Base-by-base conservation (phyloP, 2,329 filamentous ascomycete species). In the Waltergamsia citrina region DNA sequence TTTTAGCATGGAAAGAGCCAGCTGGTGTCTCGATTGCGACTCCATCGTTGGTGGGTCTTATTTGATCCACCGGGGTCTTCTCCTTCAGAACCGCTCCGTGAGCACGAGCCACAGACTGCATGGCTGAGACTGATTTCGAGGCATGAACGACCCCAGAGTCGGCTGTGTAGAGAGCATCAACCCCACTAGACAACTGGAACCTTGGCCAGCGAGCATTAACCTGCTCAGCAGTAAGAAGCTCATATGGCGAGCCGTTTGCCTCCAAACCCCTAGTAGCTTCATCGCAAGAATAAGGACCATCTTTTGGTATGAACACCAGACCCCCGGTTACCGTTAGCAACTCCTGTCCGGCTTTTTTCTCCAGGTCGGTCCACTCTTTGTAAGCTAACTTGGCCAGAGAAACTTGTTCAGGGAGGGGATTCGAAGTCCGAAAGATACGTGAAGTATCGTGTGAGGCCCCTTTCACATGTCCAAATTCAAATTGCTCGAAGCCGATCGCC, bases 361-460 rank as follows among this genome's bases (percentile, higher is more conserved):
- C 46, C 2, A 49, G 36, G 3, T 38, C 39, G 4, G 39, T 37
- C 46, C 46, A 49, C 21, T 48, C 46, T 14, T 41, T 39, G 22
- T 49, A 48, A 7, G 46, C 46, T 1, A 42, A 38, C 6, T 41
- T 37, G 1, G 46, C 46, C 3, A 49, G 42, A 0, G 45, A 38
- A 0, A 49, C 46, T 9, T 49, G 47, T 12, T 49, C 40, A 4
- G 46, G 42, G 3, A 41, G 34, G 2, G 41, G 41, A 7, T 49
- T 47, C 0, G 46, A 49, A 0, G 42, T 48, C 9, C 46, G 40
- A 7, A 49, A 36, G 4, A 49, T 49, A 2, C 46, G 41, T 0
- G 46, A 49, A 1, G 46, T 49, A n/a, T 49, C 46, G 24, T 46
- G 42, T 0, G 46, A 49, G 2, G 46, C 44, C 15, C 46, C 46